Evolutionary conservation across 148 eudicot species (phyloP).

Genomic region (Rhododendron vialii): DNA sequence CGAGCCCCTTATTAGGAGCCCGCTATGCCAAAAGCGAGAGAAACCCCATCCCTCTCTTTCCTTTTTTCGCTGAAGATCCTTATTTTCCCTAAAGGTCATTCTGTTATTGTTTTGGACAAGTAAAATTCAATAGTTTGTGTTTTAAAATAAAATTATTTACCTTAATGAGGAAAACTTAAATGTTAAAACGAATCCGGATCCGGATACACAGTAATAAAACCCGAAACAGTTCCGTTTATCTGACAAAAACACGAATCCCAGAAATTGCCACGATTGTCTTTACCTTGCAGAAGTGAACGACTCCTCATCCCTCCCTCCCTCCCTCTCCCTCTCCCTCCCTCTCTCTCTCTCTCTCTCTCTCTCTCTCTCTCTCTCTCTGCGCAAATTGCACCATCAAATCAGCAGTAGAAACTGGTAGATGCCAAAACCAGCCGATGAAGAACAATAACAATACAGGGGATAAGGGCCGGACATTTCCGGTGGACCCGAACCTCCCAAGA

Average conservation of each 20-base stretch:
- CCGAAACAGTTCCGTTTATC: neutral
- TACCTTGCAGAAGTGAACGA: neutral
- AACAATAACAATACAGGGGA: slow-evolving; percentile 18
- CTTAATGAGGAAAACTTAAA: neutral
- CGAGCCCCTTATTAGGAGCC: too few relatives aligned
- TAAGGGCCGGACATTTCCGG: slow-evolving; percentile 49
- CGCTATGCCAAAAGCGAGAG: too few relatives aligned
- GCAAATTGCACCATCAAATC: neutral
- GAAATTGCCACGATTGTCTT: neutral
- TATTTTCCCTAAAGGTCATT: neutral
- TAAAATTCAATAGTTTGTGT: neutral
- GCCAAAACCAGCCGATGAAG: slow-evolving; percentile 10
- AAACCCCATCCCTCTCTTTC: too few relatives aligned
- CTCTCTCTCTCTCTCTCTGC: neutral
- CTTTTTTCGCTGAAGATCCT: neutral
- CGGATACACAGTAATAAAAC: neutral
- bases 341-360: neutral
- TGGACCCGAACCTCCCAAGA: slow-evolving; percentile 73
- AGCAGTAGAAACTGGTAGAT: neutral
- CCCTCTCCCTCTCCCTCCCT: too few relatives aligned
- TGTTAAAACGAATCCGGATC: too few relatives aligned
- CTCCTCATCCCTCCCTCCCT: neutral
- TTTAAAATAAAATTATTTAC: neutral
- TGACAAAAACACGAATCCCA: neutral
- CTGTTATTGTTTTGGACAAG: neutral